Conservation (phyloP, 192 early-diverging fungal genomes). For the Entophlyctis helioformis region DNA sequence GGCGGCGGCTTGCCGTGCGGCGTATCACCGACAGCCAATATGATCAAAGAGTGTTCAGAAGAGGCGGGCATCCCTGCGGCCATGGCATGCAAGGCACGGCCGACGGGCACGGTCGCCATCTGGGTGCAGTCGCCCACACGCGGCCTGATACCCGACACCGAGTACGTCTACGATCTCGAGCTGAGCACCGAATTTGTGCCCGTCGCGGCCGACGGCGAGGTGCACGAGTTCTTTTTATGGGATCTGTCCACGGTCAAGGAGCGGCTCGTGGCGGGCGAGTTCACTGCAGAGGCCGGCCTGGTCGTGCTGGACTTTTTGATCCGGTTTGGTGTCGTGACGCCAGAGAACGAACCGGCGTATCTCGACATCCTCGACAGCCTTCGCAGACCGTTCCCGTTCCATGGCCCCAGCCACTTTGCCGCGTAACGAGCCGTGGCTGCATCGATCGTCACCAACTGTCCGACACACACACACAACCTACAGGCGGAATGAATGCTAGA, state of each 20-base stretch:
- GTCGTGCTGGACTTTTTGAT: constrained; percentile 79
- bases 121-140: constrained; percentile 36
- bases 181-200: constrained; percentile 50
- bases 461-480: too few species aligned
- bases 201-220: constrained; percentile 72
- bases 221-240: constrained; percentile 64
- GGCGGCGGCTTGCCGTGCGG: constrained; percentile 54
- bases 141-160: constrained; percentile 65
- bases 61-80: constrained; percentile 56
- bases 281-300: constrained; percentile 80
- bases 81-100: too few species aligned
- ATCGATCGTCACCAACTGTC: too few species aligned
- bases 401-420: too few species aligned
- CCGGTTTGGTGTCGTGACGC: too few species aligned
- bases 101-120: constrained; percentile 43
- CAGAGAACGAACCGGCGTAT: too few species aligned
- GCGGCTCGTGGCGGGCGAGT: constrained; percentile 28
- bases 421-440: too few species aligned
- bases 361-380: too few species aligned
- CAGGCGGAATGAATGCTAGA: too few species aligned
- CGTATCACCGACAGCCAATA: constrained; percentile 43
- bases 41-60: constrained; percentile 82
- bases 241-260: constrained; percentile 48
- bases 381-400: too few species aligned
- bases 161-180: constrained; percentile 79